Evolutionary conservation across 2,329 filamentous ascomycete genomes (phyloP), one percentile per base, ranked within the genome.

Genomic region (Aureobasidium sp.): DNA sequence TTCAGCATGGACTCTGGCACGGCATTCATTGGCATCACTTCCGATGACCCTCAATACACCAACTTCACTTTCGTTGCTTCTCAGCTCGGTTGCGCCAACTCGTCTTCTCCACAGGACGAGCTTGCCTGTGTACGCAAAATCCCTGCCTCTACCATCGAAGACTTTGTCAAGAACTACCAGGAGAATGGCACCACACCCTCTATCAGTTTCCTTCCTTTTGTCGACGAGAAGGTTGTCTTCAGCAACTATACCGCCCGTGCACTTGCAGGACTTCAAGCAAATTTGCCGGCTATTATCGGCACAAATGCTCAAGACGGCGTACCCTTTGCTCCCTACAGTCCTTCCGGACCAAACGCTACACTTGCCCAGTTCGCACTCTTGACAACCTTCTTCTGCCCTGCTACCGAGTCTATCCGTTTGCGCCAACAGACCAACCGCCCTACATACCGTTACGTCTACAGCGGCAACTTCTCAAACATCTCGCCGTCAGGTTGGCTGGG

Each of bases 1-100:
- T 69, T 81, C 10, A 78, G 82, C 61, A 70, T 76, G 3, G 72
- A 76, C 6, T 81, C 79, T 41, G 80, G 73, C 32, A 78, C 75
- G 5, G 76, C 73, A 4, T 70, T 71, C 21, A 70, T 71, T 1
- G 70, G 67, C 15, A 65, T 68, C 5, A 65, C 68, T 1, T 69
- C 63, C 8, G 36, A 59, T 11, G 71, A 73, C 42, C 42, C 63
- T 8, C 59, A 66, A 16, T 68, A 73, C 16, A 67, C 68, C 8
- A 76, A 76, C 65, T 76, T 77, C 65, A 73, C 72, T 1, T 73
- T 69, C 39, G 71, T 77, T 1, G 75, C 74, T 7, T 64, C 66
- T 8, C 66, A 71, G 2, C 67, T 77, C 11, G 73, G 71, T 1
- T 77, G 76, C 55, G 64, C 65, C 52, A 65, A 58, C 21, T 27